These are phyloP conservation scores for Tylopilus sp. DNA, from an alignment of 768 basidiomycete genomes.

Conservation along the genomic window DNA sequence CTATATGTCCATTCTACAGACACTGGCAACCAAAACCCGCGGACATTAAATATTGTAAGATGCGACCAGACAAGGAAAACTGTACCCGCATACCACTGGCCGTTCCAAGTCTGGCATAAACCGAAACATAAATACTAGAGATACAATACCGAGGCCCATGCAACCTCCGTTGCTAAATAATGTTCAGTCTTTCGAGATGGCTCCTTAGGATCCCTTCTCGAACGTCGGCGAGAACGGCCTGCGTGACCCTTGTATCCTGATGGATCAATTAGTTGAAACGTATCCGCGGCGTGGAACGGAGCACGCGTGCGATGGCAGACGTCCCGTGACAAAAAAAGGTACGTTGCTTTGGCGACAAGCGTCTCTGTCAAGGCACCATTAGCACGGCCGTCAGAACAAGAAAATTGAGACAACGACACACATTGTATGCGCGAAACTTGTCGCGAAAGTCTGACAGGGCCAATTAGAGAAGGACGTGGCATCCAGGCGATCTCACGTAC, in stretches of 20 bases:
- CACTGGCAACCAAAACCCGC: too few species aligned
- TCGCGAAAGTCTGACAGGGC: slow-evolving; percentile 55
- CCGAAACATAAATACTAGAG: too few species aligned
- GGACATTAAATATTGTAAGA: too few species aligned
- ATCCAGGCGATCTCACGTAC: slow-evolving; percentile 36
- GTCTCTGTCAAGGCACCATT: slow-evolving; percentile 37
- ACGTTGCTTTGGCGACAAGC: slow-evolving; percentile 52
- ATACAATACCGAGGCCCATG: too few species aligned
- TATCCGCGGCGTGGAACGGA: neutral
- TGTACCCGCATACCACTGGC: too few species aligned
- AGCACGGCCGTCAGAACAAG: neutral
- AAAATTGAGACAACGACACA: slow-evolving; percentile 29
- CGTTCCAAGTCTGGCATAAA: too few species aligned
- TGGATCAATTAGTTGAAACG: neutral
- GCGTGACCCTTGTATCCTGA: slow-evolving; percentile 39
- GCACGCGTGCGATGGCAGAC: slow-evolving; percentile 59
- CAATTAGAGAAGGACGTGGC: neutral
- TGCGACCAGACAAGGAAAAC: too few species aligned
- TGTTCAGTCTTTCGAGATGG: slow-evolving; percentile 31
- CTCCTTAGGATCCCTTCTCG: slow-evolving; percentile 39
- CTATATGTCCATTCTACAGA: too few species aligned
- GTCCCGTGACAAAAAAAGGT: slow-evolving; percentile 69
- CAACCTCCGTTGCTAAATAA: slow-evolving; percentile 17
- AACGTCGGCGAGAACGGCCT: slow-evolving; percentile 37
- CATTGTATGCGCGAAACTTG: slow-evolving; percentile 64